phyloP scores from a whole-genome alignment of 495 filamentous ascomycete genomes.

The Polyplosphaeria fusca region DNA sequence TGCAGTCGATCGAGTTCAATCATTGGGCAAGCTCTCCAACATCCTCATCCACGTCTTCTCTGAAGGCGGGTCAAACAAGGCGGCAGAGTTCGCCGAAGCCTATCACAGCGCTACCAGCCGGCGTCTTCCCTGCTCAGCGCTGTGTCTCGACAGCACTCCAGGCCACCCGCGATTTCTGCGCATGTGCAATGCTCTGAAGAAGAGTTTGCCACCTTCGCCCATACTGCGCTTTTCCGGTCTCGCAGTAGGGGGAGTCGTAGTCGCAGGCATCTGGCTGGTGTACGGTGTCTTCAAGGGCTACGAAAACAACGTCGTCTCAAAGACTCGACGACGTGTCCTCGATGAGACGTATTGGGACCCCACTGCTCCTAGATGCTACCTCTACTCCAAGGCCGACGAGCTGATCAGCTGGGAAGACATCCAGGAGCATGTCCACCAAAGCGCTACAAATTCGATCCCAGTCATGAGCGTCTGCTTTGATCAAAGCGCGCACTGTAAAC shows the following conservation, averaged over 20 bases:
- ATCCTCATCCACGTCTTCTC: conserved; percentile 48
- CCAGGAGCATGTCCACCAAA: conserved; percentile 35
- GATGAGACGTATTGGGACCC: conserved; percentile 32
- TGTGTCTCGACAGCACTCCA: conserved; percentile 42
- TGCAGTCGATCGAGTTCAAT: background rate
- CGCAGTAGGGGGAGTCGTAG: conserved; percentile 13
- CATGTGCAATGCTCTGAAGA: conserved; percentile 27
- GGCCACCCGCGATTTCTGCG: conserved; percentile 35
- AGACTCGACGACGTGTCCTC: conserved; percentile 34
- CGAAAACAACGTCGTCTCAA: conserved; percentile 34
- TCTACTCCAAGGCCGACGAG: conserved; percentile 42
- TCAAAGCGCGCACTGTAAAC: conserved; percentile 39
- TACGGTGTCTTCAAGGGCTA: conserved; percentile 27
- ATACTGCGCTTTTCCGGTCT: conserved; percentile 30
- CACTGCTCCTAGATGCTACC: conserved; percentile 28
- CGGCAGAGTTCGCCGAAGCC: conserved; percentile 33
- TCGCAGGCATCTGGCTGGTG: conserved; percentile 31
- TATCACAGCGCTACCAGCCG: conserved; percentile 18
- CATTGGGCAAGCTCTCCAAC: background rate
- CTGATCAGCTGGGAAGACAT: conserved; percentile 40
- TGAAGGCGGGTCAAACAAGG: conserved; percentile 44
- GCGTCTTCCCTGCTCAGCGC: conserved; percentile 34
- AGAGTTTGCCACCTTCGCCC: conserved; percentile 25
- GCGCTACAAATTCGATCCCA: conserved; percentile 15
- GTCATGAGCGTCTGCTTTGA: conserved; percentile 37